Conservation (phyloP, 768 basidiomycete species). For the Termitomyces sp. region DNA sequence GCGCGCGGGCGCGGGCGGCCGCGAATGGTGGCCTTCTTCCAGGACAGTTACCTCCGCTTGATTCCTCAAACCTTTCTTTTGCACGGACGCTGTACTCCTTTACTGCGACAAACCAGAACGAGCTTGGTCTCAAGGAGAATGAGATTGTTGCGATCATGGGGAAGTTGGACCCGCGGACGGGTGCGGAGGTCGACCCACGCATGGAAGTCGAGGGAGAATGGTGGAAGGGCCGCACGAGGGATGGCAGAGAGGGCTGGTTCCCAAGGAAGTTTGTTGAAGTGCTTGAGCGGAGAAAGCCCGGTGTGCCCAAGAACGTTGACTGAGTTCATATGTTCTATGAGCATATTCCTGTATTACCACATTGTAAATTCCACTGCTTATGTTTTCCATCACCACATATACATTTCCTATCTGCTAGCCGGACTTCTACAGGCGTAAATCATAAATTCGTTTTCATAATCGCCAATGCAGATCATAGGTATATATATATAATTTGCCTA, state of each 20-base stretch:
- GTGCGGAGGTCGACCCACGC: conserved; percentile 62
- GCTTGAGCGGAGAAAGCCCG: conserved; percentile 37
- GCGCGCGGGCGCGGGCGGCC: conserved; percentile 45
- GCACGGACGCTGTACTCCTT: conserved; percentile 81
- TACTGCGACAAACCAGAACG: conserved; percentile 64
- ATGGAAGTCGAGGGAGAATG: conserved; percentile 69
- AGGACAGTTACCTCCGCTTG: conserved; percentile 52
- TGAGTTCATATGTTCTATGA: neutral
- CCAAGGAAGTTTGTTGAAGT: conserved; percentile 85
- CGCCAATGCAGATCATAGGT: neutral
- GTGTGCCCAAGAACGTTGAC: conserved; percentile 21
- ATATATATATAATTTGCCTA: neutral
- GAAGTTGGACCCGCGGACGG: conserved; percentile 67
- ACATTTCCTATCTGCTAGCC: too few relatives aligned
- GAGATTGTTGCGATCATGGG: conserved; percentile 92
- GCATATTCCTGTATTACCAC: too few relatives aligned
- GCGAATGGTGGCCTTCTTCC: conserved; percentile 31
- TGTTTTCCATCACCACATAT: too few relatives aligned
- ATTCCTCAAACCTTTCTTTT: conserved; percentile 79
- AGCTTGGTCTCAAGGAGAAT: conserved; percentile 81
- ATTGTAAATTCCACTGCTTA: too few relatives aligned
- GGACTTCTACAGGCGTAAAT: too few relatives aligned
- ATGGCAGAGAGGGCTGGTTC: conserved; percentile 94
- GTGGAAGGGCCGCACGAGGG: conserved; percentile 93
- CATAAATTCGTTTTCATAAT: too few relatives aligned